These are phyloP conservation scores for Bondarzewia mesenterica DNA, from an alignment of 1,284 basidiomycete species.

Conservation along the genomic window DNA sequence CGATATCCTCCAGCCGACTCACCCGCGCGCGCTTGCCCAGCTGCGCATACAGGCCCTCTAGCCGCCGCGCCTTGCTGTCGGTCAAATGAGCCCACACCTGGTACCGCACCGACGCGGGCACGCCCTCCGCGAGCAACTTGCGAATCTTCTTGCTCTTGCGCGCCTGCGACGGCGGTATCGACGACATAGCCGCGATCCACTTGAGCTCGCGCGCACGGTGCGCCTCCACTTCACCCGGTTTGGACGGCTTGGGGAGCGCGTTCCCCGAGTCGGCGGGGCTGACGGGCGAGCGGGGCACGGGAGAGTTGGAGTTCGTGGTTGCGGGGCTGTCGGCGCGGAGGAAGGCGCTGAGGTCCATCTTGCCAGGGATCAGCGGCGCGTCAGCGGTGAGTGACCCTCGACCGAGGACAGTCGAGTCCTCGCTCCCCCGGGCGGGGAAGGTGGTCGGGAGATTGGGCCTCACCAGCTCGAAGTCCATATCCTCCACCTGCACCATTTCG, in stretches of 20 bases:
- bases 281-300: constrained; percentile 9
- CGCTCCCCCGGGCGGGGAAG: constrained; percentile 37
- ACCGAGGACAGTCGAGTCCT: constrained; percentile 39
- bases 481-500: constrained; percentile 59
- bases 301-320: constrained; percentile 30
- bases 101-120: constrained; percentile 80
- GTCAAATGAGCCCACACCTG: constrained; percentile 80
- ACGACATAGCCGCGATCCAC: constrained; percentile 66
- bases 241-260: not conserved
- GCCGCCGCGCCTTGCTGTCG: constrained; percentile 61
- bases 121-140: constrained; percentile 72
- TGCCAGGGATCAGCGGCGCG: constrained; percentile 2
- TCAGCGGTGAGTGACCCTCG: constrained; percentile 24
- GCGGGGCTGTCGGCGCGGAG: constrained; percentile 45
- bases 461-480: constrained; percentile 75
- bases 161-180: constrained; percentile 55
- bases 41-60: constrained; percentile 65
- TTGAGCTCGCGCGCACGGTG: constrained; percentile 68
- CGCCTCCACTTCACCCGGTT: constrained; percentile 39
- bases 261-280: not conserved
- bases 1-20: constrained; percentile 46
- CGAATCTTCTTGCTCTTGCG: constrained; percentile 81
- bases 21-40: constrained; percentile 53
- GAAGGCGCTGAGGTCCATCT: constrained; percentile 12
- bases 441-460: constrained; percentile 43